Evolutionary conservation across 352 stramenopile species (phyloP).

Genomic region (Peronospora farinosa): DNA sequence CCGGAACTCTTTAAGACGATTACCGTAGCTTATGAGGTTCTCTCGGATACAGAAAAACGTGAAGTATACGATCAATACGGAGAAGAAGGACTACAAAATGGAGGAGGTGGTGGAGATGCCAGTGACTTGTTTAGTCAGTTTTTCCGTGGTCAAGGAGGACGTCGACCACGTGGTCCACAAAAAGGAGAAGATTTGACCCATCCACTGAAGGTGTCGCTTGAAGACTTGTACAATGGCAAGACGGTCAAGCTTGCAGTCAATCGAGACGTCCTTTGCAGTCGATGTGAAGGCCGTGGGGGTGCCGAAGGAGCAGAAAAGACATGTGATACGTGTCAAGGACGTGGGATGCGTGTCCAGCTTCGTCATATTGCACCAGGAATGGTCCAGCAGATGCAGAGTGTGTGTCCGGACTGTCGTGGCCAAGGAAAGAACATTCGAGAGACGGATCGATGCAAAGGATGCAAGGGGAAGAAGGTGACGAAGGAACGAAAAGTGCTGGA

Average conservation of each 20-base stretch:
- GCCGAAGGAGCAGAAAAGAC: constrained; percentile 90
- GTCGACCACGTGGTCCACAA: constrained; percentile 77
- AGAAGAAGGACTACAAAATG: constrained; percentile 95
- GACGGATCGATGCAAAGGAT: constrained; percentile 88
- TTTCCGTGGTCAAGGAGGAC: constrained; percentile 83
- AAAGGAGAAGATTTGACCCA: constrained; percentile 95
- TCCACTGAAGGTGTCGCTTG: constrained; percentile 94
- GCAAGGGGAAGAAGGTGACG: constrained; percentile 91
- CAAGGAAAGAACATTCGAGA: constrained; percentile 93
- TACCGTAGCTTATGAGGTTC: constrained; percentile 94
- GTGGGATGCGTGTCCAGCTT: constrained; percentile 92
- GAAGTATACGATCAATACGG: constrained; percentile 93
- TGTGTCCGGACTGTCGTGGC: constrained; percentile 91
- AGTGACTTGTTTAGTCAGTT: constrained; percentile 97
- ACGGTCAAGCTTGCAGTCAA: constrained; percentile 97
- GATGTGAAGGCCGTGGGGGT: constrained; percentile 86
- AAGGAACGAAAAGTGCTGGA: constrained; percentile 98
- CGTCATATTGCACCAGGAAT: constrained; percentile 97
- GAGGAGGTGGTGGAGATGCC: constrained; percentile 55
- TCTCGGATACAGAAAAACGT: constrained; percentile 90
- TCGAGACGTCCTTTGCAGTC: constrained; percentile 88
- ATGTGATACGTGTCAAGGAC: constrained; percentile 93
- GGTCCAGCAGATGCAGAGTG: constrained; percentile 96
- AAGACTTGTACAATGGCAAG: constrained; percentile 99
- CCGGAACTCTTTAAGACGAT: constrained; percentile 94